Conservation (phyloP, 805 yeast species). For the Candida boidinii region DNA sequence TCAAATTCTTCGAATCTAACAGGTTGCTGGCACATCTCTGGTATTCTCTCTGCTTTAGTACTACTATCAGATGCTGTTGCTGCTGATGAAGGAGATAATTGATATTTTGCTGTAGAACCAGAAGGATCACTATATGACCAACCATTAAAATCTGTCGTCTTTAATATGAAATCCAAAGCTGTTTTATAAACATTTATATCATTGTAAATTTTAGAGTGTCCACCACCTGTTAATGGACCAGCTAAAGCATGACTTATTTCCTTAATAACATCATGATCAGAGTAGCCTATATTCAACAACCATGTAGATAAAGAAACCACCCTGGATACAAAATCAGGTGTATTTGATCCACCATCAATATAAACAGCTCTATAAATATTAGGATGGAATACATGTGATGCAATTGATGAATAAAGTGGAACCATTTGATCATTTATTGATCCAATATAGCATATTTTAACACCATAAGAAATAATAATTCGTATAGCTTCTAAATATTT, state of each 20-base stretch:
- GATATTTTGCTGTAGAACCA: no score
- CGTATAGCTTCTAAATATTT: slow-evolving; percentile 62
- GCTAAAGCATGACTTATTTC: slow-evolving; percentile 76
- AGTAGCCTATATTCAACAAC: slow-evolving; percentile 65
- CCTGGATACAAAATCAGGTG: slow-evolving; percentile 72
- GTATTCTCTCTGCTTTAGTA: no score
- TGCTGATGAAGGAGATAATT: no score
- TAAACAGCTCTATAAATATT: slow-evolving; percentile 84
- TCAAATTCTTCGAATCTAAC: slow-evolving; percentile 33
- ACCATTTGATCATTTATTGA: slow-evolving; percentile 91
- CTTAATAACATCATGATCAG: slow-evolving; percentile 79
- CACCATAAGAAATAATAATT: slow-evolving; percentile 57
- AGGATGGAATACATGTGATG: slow-evolving; percentile 80
- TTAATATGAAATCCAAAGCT: slow-evolving; percentile 67
- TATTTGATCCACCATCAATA: slow-evolving; percentile 70
- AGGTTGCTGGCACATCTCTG: no score
- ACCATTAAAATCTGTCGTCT: slow-evolving; percentile 48
- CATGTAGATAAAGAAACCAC: slow-evolving; percentile 68
- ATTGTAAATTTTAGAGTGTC: slow-evolving; percentile 85
- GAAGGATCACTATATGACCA: no score
- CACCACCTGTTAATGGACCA: slow-evolving; percentile 92
- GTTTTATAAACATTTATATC: slow-evolving; percentile 78
- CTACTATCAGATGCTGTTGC: slow-evolving; percentile 10
- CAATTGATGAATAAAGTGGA: slow-evolving; percentile 82
- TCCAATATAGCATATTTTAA: slow-evolving; percentile 75